Evolutionary conservation across 179 eudicot genomes (phyloP).

Genomic region (Amaranthus tricolor): DNA sequence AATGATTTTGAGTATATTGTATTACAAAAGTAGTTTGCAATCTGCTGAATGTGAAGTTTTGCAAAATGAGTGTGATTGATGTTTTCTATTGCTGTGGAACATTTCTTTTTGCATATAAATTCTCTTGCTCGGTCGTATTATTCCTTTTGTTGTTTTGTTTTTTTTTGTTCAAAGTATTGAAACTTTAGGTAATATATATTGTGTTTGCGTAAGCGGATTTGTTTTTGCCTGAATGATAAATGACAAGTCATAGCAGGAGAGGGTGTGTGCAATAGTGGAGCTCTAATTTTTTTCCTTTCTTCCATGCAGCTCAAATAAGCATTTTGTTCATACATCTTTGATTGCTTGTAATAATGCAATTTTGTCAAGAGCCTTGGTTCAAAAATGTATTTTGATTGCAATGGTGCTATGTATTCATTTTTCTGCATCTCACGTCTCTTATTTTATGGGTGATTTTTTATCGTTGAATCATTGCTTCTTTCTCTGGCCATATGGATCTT

Average conservation of each 20-base stretch:
- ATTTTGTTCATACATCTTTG: not conserved
- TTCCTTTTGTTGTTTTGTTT: no score
- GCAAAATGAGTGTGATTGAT: not conserved
- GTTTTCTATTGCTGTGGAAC: not conserved
- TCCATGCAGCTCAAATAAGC: not conserved
- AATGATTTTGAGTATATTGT: not conserved
- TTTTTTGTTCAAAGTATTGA: not conserved
- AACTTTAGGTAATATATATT: not conserved
- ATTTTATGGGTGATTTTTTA: no score
- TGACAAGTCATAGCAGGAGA: no score
- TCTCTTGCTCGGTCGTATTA: not conserved
- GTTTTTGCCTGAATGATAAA: no score
- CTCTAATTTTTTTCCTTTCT: no score
- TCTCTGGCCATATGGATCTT: slow-evolving; percentile 41
- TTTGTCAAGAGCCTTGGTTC: no score
- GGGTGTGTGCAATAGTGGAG: not conserved
- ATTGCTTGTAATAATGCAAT: not conserved
- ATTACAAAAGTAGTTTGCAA: not conserved
- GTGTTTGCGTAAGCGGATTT: no score
- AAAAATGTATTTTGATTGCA: not conserved
- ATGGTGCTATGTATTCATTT: not conserved
- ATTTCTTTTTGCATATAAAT: no score
- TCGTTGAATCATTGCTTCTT: slow-evolving; percentile 32
- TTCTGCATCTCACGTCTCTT: not conserved
- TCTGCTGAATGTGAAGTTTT: not conserved